Conservation (phyloP, 1,139 yeast genomes). For the Diutina neorugosa region DNA sequence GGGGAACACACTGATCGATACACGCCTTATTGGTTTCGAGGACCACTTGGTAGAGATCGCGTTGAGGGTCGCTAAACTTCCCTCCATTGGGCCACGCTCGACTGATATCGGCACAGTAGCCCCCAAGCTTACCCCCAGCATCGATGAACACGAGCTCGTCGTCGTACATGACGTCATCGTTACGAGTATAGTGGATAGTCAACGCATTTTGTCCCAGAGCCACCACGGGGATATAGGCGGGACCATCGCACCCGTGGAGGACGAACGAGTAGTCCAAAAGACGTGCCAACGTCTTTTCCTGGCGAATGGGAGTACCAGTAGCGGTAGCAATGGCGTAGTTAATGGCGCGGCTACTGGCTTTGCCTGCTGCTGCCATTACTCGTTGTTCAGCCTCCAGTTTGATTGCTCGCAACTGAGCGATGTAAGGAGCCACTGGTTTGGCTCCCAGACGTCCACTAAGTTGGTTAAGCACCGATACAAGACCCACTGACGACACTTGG, state of each 20-base stretch:
- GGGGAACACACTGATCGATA: constrained; percentile 53
- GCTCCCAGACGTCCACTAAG: constrained; percentile 22
- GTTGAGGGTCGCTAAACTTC: constrained; percentile 64
- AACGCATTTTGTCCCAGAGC: constrained; percentile 86
- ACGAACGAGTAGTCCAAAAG: constrained; percentile 75
- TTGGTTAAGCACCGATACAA: constrained; percentile 11
- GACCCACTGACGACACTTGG: constrained; percentile 5
- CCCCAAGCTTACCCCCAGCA: constrained; percentile 91
- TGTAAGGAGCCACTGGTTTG: constrained; percentile 31
- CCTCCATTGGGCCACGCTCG: constrained; percentile 87
- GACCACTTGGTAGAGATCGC: constrained; percentile 80
- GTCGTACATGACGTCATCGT: constrained; percentile 62
- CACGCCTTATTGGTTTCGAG: constrained; percentile 72
- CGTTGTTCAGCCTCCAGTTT: constrained; percentile 69
- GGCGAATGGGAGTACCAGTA: constrained; percentile 23
- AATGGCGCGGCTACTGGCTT: constrained; percentile 71
- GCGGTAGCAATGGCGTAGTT: constrained; percentile 61
- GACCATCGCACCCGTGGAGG: constrained; percentile 76
- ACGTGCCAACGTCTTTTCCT: constrained; percentile 74
- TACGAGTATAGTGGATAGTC: constrained; percentile 82
- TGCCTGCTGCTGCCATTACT: constrained; percentile 74
- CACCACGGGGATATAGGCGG: constrained; percentile 91
- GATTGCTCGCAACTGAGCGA: constrained; percentile 50
- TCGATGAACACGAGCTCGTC: constrained; percentile 87
- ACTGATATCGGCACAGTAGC: constrained; percentile 92